Evolutionary conservation across 441 rosid species (phyloP), one percentile per base, ranked within the genome.

Genomic region (Viola pubescens): DNA sequence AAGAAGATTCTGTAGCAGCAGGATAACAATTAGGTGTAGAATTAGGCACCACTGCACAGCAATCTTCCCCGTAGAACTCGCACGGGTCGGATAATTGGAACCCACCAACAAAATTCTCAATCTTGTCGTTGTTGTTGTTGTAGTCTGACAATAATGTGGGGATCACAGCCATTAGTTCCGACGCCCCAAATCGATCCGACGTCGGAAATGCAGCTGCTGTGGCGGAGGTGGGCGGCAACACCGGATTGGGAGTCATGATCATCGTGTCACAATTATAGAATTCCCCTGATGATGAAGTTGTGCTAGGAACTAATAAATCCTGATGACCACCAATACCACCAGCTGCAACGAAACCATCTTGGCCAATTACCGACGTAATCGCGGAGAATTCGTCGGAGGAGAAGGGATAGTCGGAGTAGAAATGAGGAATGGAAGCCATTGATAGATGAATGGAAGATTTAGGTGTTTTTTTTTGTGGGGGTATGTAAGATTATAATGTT

Each of bases 341-440:
- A 19, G 70, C 7, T 9, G 53, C 58, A 13, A 48, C 57, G 7
- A 10, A 54, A n/a, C 14, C 45, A 37, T 63, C 69, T 38, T 56
- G 64, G 16, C 62, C 60, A 45, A 52, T 58, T 0, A 41, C 60
- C 0, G 67, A 67, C 5, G 77, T 56, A 60, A 81, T 75, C 41
- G 75, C 71, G 7, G 81, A 70, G 56, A 74, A 64, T 49, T 75
- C 81, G 8, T 69, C 72, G 8, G 78, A 40, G 10, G 75, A 68
- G 49, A 75, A 79, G 38, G 79, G 65, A 65, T 77, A 78, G 57
- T 74, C 76, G 37, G 72, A 38, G 71, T 66, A 74, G 37, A 77
- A 75, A 6, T 81, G 80, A 73, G 85, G 83, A 47, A 77, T 45
- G 12, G 82, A 81, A 70, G 82, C 77, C 94, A 87, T 87, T 58